Evolutionary conservation across 75 land plant genomes (phyloP).

Genomic region (Sequoiadendron giganteum): DNA sequence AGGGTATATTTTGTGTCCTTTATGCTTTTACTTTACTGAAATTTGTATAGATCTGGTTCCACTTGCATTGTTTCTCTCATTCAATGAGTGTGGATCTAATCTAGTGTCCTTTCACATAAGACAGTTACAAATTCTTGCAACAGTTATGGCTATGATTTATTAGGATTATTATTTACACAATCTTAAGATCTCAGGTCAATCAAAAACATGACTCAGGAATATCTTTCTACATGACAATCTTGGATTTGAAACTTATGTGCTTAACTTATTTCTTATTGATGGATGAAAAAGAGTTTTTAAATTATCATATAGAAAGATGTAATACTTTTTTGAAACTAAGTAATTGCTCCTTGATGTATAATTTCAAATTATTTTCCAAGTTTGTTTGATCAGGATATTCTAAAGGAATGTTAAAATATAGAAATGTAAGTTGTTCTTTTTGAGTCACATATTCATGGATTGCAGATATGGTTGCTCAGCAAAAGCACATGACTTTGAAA

Average conservation of each 20-base stretch:
- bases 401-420: constrained; percentile 4
- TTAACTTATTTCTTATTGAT: constrained; percentile 7
- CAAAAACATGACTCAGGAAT: neutral
- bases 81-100: neutral
- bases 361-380: neutral
- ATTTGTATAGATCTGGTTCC: too few species aligned
- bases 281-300: neutral
- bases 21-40: too few species aligned
- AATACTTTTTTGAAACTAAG: neutral
- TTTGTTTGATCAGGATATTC: neutral
- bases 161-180: neutral
- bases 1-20: too few species aligned
- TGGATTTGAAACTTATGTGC: neutral
- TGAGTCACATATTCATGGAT: neutral
- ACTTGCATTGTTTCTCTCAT: too few species aligned
- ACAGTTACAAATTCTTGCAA: neutral
- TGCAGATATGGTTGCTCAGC: constrained; percentile 66
- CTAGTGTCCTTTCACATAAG: neutral
- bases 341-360: neutral
- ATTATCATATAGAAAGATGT: neutral
- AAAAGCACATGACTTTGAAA: constrained; percentile 77
- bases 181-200: neutral
- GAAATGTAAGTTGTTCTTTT: constrained; percentile 2
- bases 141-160: neutral
- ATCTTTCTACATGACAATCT: neutral